These are phyloP conservation scores for Chaetomium globosum DNA, from an alignment of 2,329 filamentous ascomycete genomes.

Conservation along the genomic window DNA sequence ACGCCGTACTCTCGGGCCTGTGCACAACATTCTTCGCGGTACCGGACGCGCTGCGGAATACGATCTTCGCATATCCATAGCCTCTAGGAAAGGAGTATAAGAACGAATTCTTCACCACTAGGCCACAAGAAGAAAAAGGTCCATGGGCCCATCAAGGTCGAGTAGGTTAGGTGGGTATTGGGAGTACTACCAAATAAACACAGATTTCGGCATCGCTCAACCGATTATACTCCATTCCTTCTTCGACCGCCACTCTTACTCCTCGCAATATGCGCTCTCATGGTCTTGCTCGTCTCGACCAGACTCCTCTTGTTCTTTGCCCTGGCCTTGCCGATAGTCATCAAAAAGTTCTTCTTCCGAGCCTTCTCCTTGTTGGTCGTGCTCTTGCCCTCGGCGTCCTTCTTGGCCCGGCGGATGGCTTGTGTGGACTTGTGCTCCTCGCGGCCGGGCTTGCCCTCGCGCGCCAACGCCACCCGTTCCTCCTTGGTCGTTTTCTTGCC, in stretches of 20 bases:
- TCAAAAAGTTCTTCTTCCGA: slow-evolving; percentile 96
- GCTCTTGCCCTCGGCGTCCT: slow-evolving; percentile 87
- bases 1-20: no score
- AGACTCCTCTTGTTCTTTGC: slow-evolving; percentile 93
- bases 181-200: not conserved
- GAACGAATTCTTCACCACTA: not conserved
- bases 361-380: slow-evolving; percentile 97
- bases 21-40: no score
- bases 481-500: slow-evolving; percentile 87
- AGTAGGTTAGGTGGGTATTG: not conserved
- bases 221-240: slow-evolving; percentile 58
- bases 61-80: not conserved
- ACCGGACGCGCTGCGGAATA: no score
- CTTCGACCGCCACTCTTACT: slow-evolving; percentile 82
- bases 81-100: not conserved
- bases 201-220: not conserved
- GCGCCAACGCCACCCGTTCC: slow-evolving; percentile 80
- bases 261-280: slow-evolving; percentile 80
- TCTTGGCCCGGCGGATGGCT: slow-evolving; percentile 82
- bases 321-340: slow-evolving; percentile 96
- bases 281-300: slow-evolving; percentile 76
- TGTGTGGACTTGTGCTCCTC: slow-evolving; percentile 83
- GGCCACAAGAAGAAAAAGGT: not conserved
- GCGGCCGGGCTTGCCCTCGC: slow-evolving; percentile 76
- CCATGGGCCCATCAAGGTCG: not conserved